A percentile compares a stretch with the other conserved stretches of the same genome.
Evolutionary conservation across 768 basidiomycete genomes (phyloP).

Genomic region (Trametes cubensis): DNA sequence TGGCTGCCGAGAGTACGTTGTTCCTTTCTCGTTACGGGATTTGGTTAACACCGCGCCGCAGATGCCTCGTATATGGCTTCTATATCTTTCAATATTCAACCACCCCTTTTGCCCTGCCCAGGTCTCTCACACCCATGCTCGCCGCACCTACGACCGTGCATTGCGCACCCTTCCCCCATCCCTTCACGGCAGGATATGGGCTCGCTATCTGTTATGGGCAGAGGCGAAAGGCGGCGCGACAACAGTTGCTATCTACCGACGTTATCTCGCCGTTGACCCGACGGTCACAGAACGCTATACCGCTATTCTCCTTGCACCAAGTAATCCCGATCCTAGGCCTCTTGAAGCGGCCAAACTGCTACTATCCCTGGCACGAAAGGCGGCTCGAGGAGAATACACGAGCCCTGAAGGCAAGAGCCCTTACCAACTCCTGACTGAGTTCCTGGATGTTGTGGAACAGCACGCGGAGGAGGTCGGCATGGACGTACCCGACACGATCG

Average conservation of each 20-base stretch:
- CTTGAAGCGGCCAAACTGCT: conserved; percentile 93
- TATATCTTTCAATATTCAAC: conserved; percentile 87
- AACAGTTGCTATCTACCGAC: conserved; percentile 80
- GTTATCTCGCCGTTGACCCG: conserved; percentile 84
- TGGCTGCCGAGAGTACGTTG: conserved; percentile 85
- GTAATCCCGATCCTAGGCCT: conserved; percentile 68
- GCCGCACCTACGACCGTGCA: conserved; percentile 92
- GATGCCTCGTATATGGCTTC: conserved; percentile 93
- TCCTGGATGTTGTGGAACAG: conserved; percentile 88
- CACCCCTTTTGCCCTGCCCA: conserved; percentile 87
- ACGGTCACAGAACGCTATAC: conserved; percentile 81
- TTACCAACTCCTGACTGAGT: conserved; percentile 91
- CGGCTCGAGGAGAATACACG: conserved; percentile 77
- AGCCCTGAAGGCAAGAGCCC: conserved; percentile 94
- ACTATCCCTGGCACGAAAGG: conserved; percentile 80
- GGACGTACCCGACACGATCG: conserved; percentile 73
- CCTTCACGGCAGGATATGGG: conserved; percentile 90
- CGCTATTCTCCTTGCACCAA: conserved; percentile 60
- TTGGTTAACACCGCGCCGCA: conserved; percentile 36
- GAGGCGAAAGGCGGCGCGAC: conserved; percentile 80
- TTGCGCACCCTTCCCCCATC: conserved; percentile 92
- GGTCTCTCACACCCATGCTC: conserved; percentile 87
- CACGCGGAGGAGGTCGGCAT: conserved; percentile 92
- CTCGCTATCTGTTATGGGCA: conserved; percentile 90
- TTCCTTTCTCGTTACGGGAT: conserved; percentile 3